phyloP scores from a whole-genome alignment of 2,329 filamentous ascomycete species.

The Fusarium foetens region DNA sequence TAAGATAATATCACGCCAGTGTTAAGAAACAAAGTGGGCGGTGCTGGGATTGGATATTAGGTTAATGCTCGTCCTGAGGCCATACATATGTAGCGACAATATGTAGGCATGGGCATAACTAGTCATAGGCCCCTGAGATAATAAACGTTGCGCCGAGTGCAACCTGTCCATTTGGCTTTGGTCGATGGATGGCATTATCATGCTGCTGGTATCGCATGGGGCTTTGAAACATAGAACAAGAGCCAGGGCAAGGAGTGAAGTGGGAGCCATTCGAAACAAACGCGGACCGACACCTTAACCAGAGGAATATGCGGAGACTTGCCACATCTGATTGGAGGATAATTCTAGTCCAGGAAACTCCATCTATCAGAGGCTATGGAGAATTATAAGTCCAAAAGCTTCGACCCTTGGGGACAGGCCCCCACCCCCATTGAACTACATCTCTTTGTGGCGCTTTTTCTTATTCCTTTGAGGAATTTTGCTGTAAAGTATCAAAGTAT shows the following conservation, averaged over 20 bases:
- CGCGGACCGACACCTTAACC: conserved; percentile 28
- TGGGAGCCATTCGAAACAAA: conserved; percentile 30
- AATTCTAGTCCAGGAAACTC: conserved; percentile 13
- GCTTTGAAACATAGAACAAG: conserved; percentile 43
- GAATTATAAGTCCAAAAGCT: conserved; percentile 42
- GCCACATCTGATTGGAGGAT: conserved; percentile 36
- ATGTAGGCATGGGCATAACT: not conserved
- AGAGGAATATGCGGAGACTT: conserved; percentile 32
- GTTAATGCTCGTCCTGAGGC: conserved; percentile 2
- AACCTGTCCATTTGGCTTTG: conserved; percentile 7
- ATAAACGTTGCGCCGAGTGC: conserved; percentile 1
- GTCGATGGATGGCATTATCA: conserved; percentile 15
- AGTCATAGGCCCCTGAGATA: conserved; percentile 3
- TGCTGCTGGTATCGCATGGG: conserved; percentile 36
- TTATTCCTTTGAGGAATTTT: conserved; percentile 6
- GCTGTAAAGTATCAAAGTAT: conserved; percentile 6
- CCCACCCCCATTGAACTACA: conserved; percentile 31
- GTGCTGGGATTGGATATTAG: not conserved
- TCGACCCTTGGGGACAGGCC: not conserved
- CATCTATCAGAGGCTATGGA: conserved; percentile 42
- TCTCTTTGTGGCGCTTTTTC: conserved; percentile 16
- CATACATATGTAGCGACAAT: not conserved
- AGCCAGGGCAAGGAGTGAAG: conserved; percentile 17
- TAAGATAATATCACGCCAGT: conserved; percentile 9
- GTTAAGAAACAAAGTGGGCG: conserved; percentile 2